phyloP scores from a whole-genome alignment of 2,329 filamentous ascomycete genomes.

The Diplodia intermedia region DNA sequence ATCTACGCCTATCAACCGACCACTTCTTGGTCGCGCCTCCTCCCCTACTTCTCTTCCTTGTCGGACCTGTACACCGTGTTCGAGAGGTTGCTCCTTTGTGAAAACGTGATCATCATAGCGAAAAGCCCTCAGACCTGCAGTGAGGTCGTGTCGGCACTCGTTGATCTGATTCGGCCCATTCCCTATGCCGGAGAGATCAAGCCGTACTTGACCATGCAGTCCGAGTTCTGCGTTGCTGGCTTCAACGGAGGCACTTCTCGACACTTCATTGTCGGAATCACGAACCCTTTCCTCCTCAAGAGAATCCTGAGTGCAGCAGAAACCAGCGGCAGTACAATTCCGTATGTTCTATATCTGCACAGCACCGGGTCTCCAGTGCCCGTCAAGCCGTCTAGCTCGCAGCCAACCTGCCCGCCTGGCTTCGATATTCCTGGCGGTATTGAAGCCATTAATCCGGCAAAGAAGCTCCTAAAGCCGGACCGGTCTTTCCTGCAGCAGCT shows the following conservation, averaged over 20 bases:
- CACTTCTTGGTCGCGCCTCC: conserved; percentile 48
- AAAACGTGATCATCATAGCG: conserved; percentile 50
- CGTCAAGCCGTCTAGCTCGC: conserved; percentile 47
- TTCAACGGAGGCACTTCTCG: conserved; percentile 49
- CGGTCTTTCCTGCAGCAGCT: conserved; percentile 44
- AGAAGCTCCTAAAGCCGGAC: conserved; percentile 50
- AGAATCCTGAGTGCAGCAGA: conserved; percentile 47
- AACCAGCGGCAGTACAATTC: conserved; percentile 43
- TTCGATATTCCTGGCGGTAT: conserved; percentile 52
- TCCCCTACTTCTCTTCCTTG: conserved; percentile 50
- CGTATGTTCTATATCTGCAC: conserved; percentile 50
- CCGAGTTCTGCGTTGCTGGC: conserved; percentile 50
- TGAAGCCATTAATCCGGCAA: conserved; percentile 45
- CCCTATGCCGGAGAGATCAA: conserved; percentile 50
- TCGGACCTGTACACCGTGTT: conserved; percentile 51
- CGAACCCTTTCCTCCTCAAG: conserved; percentile 52
- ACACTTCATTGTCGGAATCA: conserved; percentile 51
- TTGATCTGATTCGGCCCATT: conserved; percentile 50
- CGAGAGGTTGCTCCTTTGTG: conserved; percentile 51
- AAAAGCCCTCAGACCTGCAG: conserved; percentile 52
- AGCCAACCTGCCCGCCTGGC: conserved; percentile 42
- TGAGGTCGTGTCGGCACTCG: conserved; percentile 49
- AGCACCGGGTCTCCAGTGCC: conserved; percentile 47
- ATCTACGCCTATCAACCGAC: conserved; percentile 52
- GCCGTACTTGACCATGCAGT: conserved; percentile 54